Evolutionary conservation across 306 rosid genomes (phyloP).

Genomic region (Rubus idaeus): DNA sequence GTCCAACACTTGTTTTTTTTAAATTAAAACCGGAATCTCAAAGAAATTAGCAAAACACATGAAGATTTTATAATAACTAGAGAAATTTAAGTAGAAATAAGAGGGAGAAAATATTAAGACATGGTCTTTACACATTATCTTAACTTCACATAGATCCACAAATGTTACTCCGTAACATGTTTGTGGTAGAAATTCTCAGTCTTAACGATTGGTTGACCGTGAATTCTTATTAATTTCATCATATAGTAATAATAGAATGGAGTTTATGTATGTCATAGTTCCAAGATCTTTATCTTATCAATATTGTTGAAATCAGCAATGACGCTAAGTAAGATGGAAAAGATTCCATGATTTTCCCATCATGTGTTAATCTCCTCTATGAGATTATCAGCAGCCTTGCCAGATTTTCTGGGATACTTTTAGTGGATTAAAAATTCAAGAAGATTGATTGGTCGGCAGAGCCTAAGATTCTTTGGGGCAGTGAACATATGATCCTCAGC

Average conservation of each 20-base stretch:
- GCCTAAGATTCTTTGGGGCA: constrained; percentile 18
- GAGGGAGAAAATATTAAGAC: too few relatives aligned
- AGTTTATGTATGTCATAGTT: background rate
- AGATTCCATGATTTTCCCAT: background rate
- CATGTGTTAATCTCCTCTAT: background rate
- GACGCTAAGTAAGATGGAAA: constrained; percentile 8
- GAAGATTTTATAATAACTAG: background rate
- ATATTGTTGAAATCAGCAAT: constrained; percentile 32
- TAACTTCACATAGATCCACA: constrained; percentile 18
- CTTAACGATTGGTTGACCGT: background rate
- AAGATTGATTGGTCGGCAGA: constrained; percentile 26
- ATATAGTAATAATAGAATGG: background rate
- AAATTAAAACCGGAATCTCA: background rate
- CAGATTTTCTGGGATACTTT: constrained; percentile 65
- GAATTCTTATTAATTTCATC: background rate
- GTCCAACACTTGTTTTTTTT: background rate
- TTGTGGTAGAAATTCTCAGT: background rate
- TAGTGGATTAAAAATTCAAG: constrained; percentile 24
- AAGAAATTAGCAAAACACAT: background rate
- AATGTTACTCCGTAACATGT: constrained; percentile 34
- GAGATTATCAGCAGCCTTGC: constrained; percentile 14
- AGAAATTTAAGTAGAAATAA: too few relatives aligned
- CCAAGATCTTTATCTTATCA: constrained; percentile 5
- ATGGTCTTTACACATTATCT: background rate
- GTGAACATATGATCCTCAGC: constrained; percentile 13